phyloP scores from a whole-genome alignment of 2,329 filamentous ascomycete genomes.

The Colletotrichum ledebouriae region DNA sequence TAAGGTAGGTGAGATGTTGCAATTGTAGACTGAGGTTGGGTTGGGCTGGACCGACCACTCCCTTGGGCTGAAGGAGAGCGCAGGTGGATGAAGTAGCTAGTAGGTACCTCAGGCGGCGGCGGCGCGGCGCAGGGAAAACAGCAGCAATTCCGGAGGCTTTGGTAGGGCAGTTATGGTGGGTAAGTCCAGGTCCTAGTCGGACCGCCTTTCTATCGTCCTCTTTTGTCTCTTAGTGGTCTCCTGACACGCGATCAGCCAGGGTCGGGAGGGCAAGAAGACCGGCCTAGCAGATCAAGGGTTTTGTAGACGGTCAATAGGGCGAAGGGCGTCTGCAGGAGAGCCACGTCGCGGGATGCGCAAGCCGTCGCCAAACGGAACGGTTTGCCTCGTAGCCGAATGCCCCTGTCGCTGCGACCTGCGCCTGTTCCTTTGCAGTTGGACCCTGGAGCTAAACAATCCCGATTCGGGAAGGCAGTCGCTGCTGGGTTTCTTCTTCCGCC shows the following conservation, averaged over 20 bases:
- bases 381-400: conserved; percentile 37
- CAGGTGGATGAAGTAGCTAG: too few relatives aligned
- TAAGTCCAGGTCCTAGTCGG: conserved; percentile 9
- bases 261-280: conserved; percentile 1
- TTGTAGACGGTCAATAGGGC: conserved; percentile 2
- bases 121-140: not conserved
- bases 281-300: conserved; percentile 26
- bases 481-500: conserved; percentile 23
- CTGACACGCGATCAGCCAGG: conserved; percentile 38
- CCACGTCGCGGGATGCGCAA: conserved; percentile 20
- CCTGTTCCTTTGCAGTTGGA: conserved; percentile 32
- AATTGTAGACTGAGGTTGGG: conserved; percentile 29
- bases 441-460: conserved; percentile 29
- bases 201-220: conserved; percentile 12
- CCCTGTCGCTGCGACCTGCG: conserved; percentile 33
- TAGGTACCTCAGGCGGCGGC: too few relatives aligned
- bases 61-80: conserved; percentile 3
- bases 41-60: conserved; percentile 18
- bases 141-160: conserved; percentile 7
- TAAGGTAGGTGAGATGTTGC: too few relatives aligned
- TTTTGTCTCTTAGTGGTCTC: conserved; percentile 5
- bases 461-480: conserved; percentile 11
- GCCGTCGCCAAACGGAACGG: conserved; percentile 38
- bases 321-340: conserved; percentile 5
- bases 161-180: conserved; percentile 16